Evolutionary conservation across 2,329 filamentous ascomycete genomes (phyloP).

Genomic region (Aspergillus uvarum): DNA sequence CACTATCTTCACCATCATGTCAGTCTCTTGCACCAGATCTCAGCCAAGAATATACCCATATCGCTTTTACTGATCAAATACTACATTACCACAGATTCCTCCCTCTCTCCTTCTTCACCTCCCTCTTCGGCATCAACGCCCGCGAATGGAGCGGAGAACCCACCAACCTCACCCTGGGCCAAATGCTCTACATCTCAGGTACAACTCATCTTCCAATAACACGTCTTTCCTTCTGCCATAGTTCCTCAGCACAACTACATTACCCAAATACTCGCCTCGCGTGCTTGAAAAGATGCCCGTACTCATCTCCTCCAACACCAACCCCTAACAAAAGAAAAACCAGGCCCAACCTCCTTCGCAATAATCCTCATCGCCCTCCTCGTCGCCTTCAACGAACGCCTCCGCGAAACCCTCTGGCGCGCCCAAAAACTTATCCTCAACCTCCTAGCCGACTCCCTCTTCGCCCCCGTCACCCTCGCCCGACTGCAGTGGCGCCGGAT

Average conservation of each 20-base stretch:
- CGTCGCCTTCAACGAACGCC: constrained; percentile 52
- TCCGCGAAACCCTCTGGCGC: constrained; percentile 28
- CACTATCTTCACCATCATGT: constrained; percentile 63
- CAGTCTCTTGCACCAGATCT: constrained; percentile 11
- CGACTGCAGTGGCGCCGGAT: constrained; percentile 5
- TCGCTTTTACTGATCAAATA: background rate
- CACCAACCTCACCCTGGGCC: constrained; percentile 36
- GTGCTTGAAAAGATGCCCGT: too few species aligned
- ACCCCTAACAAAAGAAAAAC: background rate
- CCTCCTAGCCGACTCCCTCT: constrained; percentile 24
- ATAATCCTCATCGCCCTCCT: constrained; percentile 55
- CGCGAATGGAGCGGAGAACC: constrained; percentile 56
- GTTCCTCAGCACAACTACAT: background rate
- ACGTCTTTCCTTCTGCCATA: background rate
- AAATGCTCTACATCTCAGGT: constrained; percentile 33
- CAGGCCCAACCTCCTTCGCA: constrained; percentile 47
- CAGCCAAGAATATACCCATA: background rate
- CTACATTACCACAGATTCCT: constrained; percentile 46
- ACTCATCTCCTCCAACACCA: background rate
- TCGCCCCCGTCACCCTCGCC: constrained; percentile 17
- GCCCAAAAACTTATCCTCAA: constrained; percentile 25
- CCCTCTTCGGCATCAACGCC: constrained; percentile 66
- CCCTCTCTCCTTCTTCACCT: constrained; percentile 64
- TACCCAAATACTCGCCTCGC: too few species aligned
- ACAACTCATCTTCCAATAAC: background rate